A percentile compares a stretch with the other conserved stretches of the same genome.
phyloP scores from a whole-genome alignment of 352 stramenopile species.

The Phytopythium ostracodes region DNA sequence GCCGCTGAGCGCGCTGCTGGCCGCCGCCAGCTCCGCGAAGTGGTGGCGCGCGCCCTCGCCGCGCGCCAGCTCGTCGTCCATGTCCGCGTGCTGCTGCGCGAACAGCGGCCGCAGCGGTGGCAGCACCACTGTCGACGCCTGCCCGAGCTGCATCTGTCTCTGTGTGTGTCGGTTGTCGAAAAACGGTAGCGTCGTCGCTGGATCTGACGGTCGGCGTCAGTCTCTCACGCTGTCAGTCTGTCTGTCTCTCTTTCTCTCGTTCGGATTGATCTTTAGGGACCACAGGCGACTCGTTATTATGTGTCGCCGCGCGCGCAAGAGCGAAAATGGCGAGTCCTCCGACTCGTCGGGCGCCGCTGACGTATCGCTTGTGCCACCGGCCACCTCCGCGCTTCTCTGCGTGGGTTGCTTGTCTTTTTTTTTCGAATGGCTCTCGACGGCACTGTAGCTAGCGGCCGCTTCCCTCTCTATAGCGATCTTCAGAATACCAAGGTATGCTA shows the following conservation, averaged over 20 bases:
- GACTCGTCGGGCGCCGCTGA: constrained; percentile 2
- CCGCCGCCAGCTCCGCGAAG: constrained; percentile 10
- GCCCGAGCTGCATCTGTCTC: constrained; percentile 27
- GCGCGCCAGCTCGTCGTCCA: constrained; percentile 11
- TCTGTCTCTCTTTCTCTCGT: constrained; percentile 9
- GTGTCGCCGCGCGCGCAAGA: constrained; percentile 1
- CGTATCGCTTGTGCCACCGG: constrained; percentile 5
- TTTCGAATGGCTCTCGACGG: constrained; percentile 11
- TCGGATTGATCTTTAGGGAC: background rate
- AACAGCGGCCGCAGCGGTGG: constrained; percentile 57
- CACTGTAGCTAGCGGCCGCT: constrained; percentile 3
- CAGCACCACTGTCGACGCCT: constrained; percentile 40
- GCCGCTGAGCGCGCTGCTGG: background rate
- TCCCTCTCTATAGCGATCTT: background rate
- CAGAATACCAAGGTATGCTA: too few relatives aligned
- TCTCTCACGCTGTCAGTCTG: constrained; percentile 3
- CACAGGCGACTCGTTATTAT: background rate
- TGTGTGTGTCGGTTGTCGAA: too few relatives aligned
- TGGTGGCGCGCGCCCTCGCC: constrained; percentile 27
- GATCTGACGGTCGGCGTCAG: too few relatives aligned
- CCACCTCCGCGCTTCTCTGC: constrained; percentile 5
- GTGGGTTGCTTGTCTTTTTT: constrained; percentile 12
- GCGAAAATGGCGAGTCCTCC: constrained; percentile 4
- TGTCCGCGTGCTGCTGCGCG: constrained; percentile 28
- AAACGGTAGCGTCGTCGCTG: too few relatives aligned